These are phyloP conservation scores for Hortiboletus rubellus DNA, from an alignment of 1,284 basidiomycete genomes.

Conservation along the genomic window DNA sequence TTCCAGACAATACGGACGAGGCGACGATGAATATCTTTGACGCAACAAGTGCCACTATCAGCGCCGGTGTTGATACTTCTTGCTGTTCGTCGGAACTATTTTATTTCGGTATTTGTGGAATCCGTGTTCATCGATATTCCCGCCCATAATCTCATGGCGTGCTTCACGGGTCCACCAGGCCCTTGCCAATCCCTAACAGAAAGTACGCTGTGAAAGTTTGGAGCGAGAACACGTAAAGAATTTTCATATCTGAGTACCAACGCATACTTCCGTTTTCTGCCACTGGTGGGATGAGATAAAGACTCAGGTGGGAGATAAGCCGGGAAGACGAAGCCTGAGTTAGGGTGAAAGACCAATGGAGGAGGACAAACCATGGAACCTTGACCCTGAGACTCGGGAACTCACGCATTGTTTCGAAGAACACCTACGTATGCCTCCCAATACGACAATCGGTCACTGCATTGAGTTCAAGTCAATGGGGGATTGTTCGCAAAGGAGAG, in stretches of 20 bases:
- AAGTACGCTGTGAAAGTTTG: not conserved
- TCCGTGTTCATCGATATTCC: slow-evolving; percentile 4
- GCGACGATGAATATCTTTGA: slow-evolving; percentile 35
- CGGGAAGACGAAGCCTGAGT: slow-evolving; percentile 17
- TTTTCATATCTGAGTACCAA: slow-evolving; percentile 22
- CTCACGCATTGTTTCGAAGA: slow-evolving; percentile 4
- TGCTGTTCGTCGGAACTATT: slow-evolving; percentile 9
- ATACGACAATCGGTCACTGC: not conserved
- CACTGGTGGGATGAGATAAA: slow-evolving; percentile 9
- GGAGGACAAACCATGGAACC: slow-evolving; percentile 21
- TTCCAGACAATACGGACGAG: slow-evolving; percentile 60
- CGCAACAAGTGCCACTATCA: slow-evolving; percentile 5
- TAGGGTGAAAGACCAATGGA: slow-evolving; percentile 2
- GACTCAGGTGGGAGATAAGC: slow-evolving; percentile 28
- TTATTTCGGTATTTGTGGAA: slow-evolving; percentile 33
- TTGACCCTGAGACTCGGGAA: slow-evolving; percentile 14
- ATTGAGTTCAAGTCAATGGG: slow-evolving; percentile 10
- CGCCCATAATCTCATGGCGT: slow-evolving; percentile 14
- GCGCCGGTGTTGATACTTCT: slow-evolving; percentile 5
- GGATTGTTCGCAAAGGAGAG: slow-evolving; percentile 13
- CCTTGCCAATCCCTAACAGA: not conserved
- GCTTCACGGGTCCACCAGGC: slow-evolving; percentile 9
- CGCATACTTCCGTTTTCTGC: slow-evolving; percentile 1
- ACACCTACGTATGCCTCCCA: not conserved
- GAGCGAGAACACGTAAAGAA: slow-evolving; percentile 17